Percentiles rank a stretch among this genome's conserved stretches.
These are phyloP conservation scores for Dentipellis sp. DNA, from an alignment of 768 basidiomycete genomes.

Conservation along the genomic window DNA sequence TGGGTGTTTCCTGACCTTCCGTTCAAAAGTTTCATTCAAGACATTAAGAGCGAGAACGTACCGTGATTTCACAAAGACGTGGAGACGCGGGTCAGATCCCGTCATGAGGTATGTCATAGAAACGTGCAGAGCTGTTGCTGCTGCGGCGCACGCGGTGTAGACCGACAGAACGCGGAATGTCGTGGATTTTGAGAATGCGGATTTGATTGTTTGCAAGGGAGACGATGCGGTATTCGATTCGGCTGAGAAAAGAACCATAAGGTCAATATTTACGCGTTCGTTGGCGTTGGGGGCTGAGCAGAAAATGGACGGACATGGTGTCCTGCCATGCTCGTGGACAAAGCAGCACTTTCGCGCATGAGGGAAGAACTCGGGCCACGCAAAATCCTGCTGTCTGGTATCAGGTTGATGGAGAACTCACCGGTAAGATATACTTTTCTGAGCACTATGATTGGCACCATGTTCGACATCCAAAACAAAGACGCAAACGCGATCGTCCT, in stretches of 20 bases:
- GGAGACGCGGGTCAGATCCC: slow-evolving; percentile 33
- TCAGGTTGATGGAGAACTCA: slow-evolving; percentile 23
- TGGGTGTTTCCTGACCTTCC: slow-evolving; percentile 51
- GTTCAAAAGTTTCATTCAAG: neutral
- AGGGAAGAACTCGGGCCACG: too few species aligned
- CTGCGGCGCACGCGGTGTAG: slow-evolving; percentile 39
- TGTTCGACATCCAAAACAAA: slow-evolving; percentile 40
- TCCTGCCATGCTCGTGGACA: too few species aligned
- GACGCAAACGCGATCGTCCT: slow-evolving; percentile 31
- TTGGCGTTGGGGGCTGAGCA: neutral
- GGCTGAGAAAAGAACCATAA: slow-evolving; percentile 22
- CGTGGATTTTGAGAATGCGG: slow-evolving; percentile 36
- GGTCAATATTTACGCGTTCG: neutral
- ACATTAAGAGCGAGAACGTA: slow-evolving; percentile 20
- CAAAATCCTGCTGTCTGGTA: too few species aligned
- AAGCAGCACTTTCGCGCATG: too few species aligned
- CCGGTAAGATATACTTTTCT: slow-evolving; percentile 53
- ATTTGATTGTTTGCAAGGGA: slow-evolving; percentile 37
- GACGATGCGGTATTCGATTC: slow-evolving; percentile 41
- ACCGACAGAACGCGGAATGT: slow-evolving; percentile 35
- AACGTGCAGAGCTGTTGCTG: slow-evolving; percentile 35
- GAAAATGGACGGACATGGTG: too few species aligned
- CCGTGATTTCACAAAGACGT: slow-evolving; percentile 62
- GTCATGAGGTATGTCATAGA: slow-evolving; percentile 23
- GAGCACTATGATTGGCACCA: slow-evolving; percentile 47